Evolutionary conservation across 257 asterid species (phyloP), one percentile per base, ranked within the genome.

Genomic region (Solanum clarkiae): DNA sequence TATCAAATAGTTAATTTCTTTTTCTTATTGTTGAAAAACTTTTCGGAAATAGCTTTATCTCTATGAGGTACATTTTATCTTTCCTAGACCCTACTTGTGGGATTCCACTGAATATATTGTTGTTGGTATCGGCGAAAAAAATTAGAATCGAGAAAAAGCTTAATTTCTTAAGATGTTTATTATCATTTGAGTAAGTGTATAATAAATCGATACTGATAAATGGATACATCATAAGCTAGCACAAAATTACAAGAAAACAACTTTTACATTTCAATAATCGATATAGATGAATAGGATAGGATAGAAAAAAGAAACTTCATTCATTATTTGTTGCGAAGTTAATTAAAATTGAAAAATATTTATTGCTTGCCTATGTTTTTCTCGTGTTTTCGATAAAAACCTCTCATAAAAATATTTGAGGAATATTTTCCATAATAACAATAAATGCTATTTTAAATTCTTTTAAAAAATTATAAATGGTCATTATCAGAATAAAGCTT

Each of bases 151-250:
- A 59, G 3, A 59, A 59, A 0, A 59, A n/a, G 22, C 4, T 0
- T 60, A 0, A n/a, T n/a, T n/a, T n/a, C 5, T 62, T 11, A 22
- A 60, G 1, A 60, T 62, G 5, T n/a, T 11, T 22, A 54, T 0
- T 54, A 2, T 15, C 15, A 54, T 1, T 54, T 5, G 7, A 54
- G 0, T 4, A 10, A 60, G 0, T 1, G 2, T 11, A 1, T 12
- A 15, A 60, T 4, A 63, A 24, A n/a, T 10, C 4, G 10, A 60
- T 13, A 20, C n/a, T 29, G 16, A 60, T 3, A 63, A 63, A n/a
- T 10, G 1, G 22, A 60, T 13, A 20, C n/a, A 59, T 59, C 15
- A n/a, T 9, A 10, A 9, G 1, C n/a, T 20, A 1, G 5, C 0
- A 45, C 11, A 45, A 8, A 45, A 45, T 45, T 9, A 10, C 51